These are phyloP conservation scores for Globisporangium solare DNA, from an alignment of 352 stramenopile genomes.

Conservation along the genomic window DNA sequence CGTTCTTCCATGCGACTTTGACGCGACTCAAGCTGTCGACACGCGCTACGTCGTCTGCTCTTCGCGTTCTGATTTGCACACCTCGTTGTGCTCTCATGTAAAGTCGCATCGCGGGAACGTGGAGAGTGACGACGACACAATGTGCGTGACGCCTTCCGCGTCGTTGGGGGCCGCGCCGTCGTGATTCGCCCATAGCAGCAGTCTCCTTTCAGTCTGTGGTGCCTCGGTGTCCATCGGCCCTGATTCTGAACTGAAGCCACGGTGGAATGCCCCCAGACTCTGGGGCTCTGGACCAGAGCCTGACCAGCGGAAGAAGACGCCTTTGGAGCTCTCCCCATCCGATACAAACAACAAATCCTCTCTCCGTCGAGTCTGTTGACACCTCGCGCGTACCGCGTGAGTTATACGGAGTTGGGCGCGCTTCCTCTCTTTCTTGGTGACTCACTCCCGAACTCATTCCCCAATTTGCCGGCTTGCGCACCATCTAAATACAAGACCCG, in stretches of 20 bases:
- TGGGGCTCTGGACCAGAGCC: no score
- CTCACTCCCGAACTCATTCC: constrained; percentile 20
- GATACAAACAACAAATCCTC: background rate
- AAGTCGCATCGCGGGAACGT: no score
- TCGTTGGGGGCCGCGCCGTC: background rate
- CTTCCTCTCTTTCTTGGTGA: constrained; percentile 11
- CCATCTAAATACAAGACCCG: background rate
- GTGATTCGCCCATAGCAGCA: background rate
- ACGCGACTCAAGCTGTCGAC: background rate
- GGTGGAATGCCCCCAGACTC: no score
- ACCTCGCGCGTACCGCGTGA: constrained; percentile 1
- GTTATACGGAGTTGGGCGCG: constrained; percentile 7
- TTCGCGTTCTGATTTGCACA: background rate
- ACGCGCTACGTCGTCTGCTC: background rate
- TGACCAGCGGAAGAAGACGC: no score
- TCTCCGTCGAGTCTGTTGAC: background rate
- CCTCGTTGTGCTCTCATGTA: no score
- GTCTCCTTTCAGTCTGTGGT: no score
- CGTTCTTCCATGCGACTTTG: background rate
- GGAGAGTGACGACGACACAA: no score
- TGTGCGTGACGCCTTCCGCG: background rate
- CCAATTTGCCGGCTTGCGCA: constrained; percentile 14
- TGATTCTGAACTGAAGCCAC: background rate
- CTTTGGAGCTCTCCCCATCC: background rate
- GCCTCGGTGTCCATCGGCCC: background rate